phyloP scores from a whole-genome alignment of 2,329 filamentous ascomycete genomes.

The Hypoxylon sp. region DNA sequence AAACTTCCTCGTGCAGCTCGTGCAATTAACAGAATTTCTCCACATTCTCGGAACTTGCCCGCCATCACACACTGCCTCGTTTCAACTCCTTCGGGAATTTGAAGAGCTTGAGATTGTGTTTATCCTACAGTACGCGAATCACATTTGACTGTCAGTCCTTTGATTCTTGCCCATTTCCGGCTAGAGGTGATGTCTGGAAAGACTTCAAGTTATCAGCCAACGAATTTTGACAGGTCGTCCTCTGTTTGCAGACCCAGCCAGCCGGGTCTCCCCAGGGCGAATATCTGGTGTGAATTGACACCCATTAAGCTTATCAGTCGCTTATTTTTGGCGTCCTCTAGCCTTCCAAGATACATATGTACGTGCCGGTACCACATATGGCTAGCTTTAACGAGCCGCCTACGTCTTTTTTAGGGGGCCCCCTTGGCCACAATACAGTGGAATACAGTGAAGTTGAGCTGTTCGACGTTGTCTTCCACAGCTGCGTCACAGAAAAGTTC shows the following conservation, averaged over 20 bases:
- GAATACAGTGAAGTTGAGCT: not conserved
- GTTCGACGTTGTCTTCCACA: conserved; percentile 31
- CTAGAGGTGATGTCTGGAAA: not conserved
- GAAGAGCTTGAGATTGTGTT: conserved; percentile 2
- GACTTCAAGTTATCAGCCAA: not conserved
- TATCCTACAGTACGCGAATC: conserved; percentile 7
- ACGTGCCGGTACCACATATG: not conserved
- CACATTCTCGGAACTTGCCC: conserved; percentile 13
- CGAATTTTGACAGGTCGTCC: not conserved
- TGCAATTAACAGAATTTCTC: conserved; percentile 4
- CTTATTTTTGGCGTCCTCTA: not conserved
- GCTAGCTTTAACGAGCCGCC: not conserved
- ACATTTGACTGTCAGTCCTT: not conserved
- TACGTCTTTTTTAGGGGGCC: conserved; percentile 3
- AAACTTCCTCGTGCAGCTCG: not conserved
- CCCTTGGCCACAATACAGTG: conserved; percentile 2
- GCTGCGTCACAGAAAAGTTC: conserved; percentile 39
- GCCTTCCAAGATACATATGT: conserved; percentile 6
- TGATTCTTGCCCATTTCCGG: not conserved
- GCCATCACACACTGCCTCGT: not conserved
- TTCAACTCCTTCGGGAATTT: not conserved
- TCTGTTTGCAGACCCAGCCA: conserved; percentile 1
- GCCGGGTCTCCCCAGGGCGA: conserved; percentile 9
- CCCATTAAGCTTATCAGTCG: conserved; percentile 4
- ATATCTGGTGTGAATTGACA: not conserved